Conservation (phyloP, 2,329 filamentous ascomycete genomes). For the Verruconis gallopava region DNA sequence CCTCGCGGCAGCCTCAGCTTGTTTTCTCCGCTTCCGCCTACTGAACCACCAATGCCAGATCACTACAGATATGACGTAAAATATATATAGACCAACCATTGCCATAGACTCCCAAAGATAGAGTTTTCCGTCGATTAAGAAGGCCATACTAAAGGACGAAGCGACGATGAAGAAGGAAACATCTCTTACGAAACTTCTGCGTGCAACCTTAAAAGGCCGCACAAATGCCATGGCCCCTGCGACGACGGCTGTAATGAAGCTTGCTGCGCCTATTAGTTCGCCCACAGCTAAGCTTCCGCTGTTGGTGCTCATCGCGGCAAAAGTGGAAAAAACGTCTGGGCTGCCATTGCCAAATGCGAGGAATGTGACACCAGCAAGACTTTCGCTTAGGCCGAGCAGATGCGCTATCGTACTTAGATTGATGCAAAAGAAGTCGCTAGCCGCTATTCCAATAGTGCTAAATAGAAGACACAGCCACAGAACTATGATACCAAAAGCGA, state of each 20-base stretch:
- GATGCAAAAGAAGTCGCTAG: constrained; percentile 96
- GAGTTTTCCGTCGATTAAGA: constrained; percentile 72
- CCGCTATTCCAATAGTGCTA: constrained; percentile 92
- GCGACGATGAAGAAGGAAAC: constrained; percentile 85
- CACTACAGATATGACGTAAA: constrained; percentile 83
- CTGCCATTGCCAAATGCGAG: constrained; percentile 95
- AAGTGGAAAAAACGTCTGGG: constrained; percentile 95
- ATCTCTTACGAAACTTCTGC: constrained; percentile 81
- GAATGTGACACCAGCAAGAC: constrained; percentile 89
- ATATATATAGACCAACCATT: constrained; percentile 85
- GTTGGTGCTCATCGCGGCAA: constrained; percentile 93
- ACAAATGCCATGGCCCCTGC: constrained; percentile 95
- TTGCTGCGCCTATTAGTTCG: constrained; percentile 85
- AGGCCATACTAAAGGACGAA: constrained; percentile 73
- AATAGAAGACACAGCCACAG: constrained; percentile 83
- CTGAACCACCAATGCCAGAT: constrained; percentile 81
- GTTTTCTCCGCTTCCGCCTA: constrained; percentile 46
- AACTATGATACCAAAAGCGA: constrained; percentile 69
- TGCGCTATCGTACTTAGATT: constrained; percentile 87
- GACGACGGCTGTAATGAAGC: constrained; percentile 93
- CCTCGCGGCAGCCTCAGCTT: constrained; percentile 58
- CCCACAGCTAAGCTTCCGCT: constrained; percentile 95
- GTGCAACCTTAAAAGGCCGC: constrained; percentile 83
- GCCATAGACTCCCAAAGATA: constrained; percentile 76
- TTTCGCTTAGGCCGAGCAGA: constrained; percentile 87